These are phyloP conservation scores for Fusarium chlamydosporum DNA, from an alignment of 2,329 filamentous ascomycete species.

Conservation along the genomic window DNA sequence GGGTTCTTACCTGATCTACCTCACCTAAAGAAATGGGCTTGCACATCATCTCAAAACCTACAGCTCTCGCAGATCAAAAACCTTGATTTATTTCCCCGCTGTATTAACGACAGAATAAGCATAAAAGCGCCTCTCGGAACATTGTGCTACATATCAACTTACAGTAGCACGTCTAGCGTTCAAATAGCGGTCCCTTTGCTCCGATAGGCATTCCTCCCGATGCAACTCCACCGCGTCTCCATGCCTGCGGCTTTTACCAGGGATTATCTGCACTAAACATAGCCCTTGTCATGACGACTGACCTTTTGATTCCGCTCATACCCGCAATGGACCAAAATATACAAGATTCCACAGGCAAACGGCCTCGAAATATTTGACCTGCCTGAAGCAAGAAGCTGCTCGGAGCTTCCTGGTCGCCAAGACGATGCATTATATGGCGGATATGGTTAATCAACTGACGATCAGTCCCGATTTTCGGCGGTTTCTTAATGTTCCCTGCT, in stretches of 20 bases:
- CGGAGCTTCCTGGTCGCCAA: constrained; percentile 7
- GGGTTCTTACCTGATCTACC: not conserved
- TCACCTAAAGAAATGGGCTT: not conserved
- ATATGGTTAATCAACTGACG: constrained; percentile 13
- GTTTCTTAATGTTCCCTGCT: constrained; percentile 6
- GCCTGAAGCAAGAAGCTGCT: constrained; percentile 3
- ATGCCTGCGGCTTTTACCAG: constrained; percentile 15
- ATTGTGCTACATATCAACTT: constrained; percentile 18
- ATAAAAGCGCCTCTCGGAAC: constrained; percentile 36
- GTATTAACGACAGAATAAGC: constrained; percentile 35
- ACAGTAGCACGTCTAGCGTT: not conserved
- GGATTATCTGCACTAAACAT: constrained; percentile 13
- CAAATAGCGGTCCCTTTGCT: constrained; percentile 11
- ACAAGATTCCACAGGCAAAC: not conserved
- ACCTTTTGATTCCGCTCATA: not conserved
- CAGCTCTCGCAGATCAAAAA: not conserved
- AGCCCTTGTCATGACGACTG: constrained; percentile 7
- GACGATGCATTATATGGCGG: constrained; percentile 1
- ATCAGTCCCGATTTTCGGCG: constrained; percentile 24
- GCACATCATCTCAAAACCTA: not conserved
- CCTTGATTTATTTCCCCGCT: constrained; percentile 3
- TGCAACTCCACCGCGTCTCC: constrained; percentile 23
- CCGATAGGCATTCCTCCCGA: constrained; percentile 22
- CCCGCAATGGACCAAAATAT: not conserved
- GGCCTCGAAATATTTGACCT: not conserved